phyloP scores from a whole-genome alignment of 495 filamentous ascomycete genomes.

The Ascobolus immersus region DNA sequence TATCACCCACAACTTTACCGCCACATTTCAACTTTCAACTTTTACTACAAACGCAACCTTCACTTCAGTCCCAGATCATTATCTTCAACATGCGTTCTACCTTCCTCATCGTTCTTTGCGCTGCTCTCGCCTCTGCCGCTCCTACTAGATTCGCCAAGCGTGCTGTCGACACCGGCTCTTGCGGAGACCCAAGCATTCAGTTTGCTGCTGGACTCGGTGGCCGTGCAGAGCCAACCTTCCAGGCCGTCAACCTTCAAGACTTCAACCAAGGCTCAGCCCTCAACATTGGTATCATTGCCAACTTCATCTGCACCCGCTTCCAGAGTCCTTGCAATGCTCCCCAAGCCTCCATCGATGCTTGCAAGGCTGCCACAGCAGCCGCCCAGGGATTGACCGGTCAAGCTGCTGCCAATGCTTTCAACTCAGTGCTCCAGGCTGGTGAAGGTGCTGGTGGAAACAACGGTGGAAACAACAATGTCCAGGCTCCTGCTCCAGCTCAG shows the following conservation, averaged over 20 bases:
- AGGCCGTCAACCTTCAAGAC: conserved; percentile 23
- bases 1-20: no score
- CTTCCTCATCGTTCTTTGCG: no score
- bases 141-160: no score
- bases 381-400: conserved; percentile 20
- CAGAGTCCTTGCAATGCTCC: conserved; percentile 26
- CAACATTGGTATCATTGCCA: conserved; percentile 27
- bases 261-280: conserved; percentile 35
- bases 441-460: background rate
- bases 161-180: conserved; percentile 23
- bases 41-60: no score
- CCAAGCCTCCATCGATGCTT: conserved; percentile 22
- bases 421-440: conserved; percentile 15
- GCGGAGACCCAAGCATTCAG: conserved; percentile 28
- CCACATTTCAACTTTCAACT: no score
- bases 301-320: conserved; percentile 32
- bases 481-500: background rate
- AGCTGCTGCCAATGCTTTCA: conserved; percentile 35
- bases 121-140: no score
- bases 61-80: no score
- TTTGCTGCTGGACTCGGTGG: conserved; percentile 30
- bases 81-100: no score
- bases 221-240: conserved; percentile 25
- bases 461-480: background rate
- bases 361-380: conserved; percentile 22